phyloP scores from a whole-genome alignment of 257 asterid genomes.

The Solanum gracilifrons region DNA sequence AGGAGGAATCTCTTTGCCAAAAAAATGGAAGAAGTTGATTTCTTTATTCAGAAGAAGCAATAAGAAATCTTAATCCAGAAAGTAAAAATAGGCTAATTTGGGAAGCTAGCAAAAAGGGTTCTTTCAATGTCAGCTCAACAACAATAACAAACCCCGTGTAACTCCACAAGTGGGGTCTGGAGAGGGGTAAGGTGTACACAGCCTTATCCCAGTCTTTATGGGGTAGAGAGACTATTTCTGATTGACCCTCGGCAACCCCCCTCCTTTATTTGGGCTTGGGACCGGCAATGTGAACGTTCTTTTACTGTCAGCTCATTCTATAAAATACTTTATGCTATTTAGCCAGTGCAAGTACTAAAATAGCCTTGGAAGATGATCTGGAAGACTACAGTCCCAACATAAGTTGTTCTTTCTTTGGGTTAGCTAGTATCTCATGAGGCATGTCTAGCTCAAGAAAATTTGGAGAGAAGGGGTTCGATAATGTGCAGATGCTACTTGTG shows the following conservation, averaged over 20 bases:
- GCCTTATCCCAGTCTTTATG: neutral
- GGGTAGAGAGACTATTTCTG: neutral
- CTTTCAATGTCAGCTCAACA: neutral
- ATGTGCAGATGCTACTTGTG: neutral
- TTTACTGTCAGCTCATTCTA: neutral
- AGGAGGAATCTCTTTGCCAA: neutral
- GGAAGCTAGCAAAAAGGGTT: neutral
- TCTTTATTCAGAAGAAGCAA: neutral
- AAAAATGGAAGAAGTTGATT: neutral
- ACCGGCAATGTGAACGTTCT: neutral
- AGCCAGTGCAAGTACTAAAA: neutral
- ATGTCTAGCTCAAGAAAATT: neutral
- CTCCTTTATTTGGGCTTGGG: neutral
- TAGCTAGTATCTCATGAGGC: neutral
- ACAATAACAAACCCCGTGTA: neutral
- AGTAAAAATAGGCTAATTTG: neutral
- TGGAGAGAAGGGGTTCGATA: neutral
- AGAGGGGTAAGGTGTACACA: neutral
- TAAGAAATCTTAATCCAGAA: neutral
- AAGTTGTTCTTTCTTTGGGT: neutral
- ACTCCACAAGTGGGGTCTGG: neutral
- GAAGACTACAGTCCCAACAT: neutral
- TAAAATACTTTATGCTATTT: neutral
- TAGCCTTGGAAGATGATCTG: neutral
- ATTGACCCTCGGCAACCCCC: neutral